Conservation (phyloP, 805 yeast species). For the Saturnispora galanensis region DNA sequence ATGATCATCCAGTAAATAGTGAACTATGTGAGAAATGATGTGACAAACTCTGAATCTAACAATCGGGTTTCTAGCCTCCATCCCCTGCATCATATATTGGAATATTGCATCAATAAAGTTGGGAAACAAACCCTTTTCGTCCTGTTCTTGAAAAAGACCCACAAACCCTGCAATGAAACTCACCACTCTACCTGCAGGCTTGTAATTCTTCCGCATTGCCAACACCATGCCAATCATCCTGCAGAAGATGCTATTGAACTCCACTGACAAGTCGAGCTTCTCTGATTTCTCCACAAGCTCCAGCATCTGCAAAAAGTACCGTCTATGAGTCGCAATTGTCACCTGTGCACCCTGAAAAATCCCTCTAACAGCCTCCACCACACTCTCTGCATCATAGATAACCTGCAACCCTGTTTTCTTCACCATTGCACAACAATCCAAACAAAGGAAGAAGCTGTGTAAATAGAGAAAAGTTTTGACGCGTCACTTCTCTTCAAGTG, state of each 20-base stretch:
- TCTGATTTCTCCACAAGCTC: slow-evolving; percentile 48
- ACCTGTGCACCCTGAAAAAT: slow-evolving; percentile 75
- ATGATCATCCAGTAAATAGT: slow-evolving; percentile 60
- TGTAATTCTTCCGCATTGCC: slow-evolving; percentile 58
- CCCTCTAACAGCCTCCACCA: slow-evolving; percentile 44
- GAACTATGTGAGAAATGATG: slow-evolving; percentile 59
- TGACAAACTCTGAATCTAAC: slow-evolving; percentile 79
- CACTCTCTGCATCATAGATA: slow-evolving; percentile 17
- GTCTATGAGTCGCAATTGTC: slow-evolving; percentile 66
- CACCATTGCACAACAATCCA: slow-evolving; percentile 1
- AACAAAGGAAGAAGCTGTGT: background rate
- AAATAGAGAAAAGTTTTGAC: slow-evolving; percentile 3
- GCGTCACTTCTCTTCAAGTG: slow-evolving; percentile 1
- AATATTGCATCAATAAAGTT: slow-evolving; percentile 53
- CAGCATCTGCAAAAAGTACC: slow-evolving; percentile 55
- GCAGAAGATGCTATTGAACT: slow-evolving; percentile 52
- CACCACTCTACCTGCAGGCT: slow-evolving; percentile 66
- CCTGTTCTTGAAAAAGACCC: slow-evolving; percentile 14
- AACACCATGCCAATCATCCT: slow-evolving; percentile 55
- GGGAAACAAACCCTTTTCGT: slow-evolving; percentile 30
- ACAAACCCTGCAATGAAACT: slow-evolving; percentile 56
- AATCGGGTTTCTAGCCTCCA: slow-evolving; percentile 62
- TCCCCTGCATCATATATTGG: slow-evolving; percentile 64
- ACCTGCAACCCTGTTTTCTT: background rate
- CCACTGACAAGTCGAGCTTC: slow-evolving; percentile 41